A percentile compares a stretch with the other conserved stretches of the same genome.
phyloP scores from a whole-genome alignment of 345 rosid genomes.

The Turritis glabra region DNA sequence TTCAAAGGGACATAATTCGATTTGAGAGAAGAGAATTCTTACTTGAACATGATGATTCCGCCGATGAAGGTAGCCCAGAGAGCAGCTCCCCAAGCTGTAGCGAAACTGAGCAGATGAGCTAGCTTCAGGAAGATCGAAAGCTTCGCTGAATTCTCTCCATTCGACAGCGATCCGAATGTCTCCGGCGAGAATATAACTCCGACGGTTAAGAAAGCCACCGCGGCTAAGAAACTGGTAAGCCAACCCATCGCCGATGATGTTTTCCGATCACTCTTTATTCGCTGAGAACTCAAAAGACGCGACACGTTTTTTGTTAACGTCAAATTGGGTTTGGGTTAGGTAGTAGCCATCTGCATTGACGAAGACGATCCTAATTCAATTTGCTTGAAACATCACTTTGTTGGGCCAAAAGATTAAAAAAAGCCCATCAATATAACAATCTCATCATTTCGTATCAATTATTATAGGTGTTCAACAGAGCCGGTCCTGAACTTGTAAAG shows the following conservation, averaged over 20 bases:
- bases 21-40: background rate
- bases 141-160: conserved; percentile 41
- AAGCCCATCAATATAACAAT: conserved; percentile 2
- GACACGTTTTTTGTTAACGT: conserved; percentile 26
- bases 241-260: conserved; percentile 65
- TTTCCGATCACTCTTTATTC: conserved; percentile 27
- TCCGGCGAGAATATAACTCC: conserved; percentile 91
- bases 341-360: background rate
- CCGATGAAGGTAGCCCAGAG: conserved; percentile 99
- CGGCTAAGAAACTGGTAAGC: conserved; percentile 66
- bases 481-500: too few relatives aligned
- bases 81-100: conserved; percentile 95
- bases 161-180: conserved; percentile 72
- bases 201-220: conserved; percentile 71
- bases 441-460: too few relatives aligned
- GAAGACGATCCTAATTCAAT: too few relatives aligned
- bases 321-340: conserved; percentile 13
- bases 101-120: conserved; percentile 83
- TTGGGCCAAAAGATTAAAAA: background rate
- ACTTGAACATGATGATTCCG: conserved; percentile 99
- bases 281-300: background rate
- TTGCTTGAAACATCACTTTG: background rate
- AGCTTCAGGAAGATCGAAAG: conserved; percentile 65
- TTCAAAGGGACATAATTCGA: too few relatives aligned
- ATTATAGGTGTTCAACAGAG: too few relatives aligned